Base-by-base conservation (phyloP, 805 yeast genomes). In the Monosporozyma yasuniensis region DNA sequence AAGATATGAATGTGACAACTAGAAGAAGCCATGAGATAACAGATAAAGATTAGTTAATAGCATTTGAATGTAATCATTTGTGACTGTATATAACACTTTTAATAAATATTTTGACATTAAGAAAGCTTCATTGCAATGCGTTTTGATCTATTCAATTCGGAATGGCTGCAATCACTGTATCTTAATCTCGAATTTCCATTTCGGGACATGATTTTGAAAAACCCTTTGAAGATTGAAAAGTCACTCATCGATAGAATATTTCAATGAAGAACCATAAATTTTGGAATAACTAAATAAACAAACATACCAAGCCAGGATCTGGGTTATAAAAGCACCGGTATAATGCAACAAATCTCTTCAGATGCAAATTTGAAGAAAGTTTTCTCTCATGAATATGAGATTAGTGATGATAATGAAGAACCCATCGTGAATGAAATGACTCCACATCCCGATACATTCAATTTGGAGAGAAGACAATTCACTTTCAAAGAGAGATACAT, bases 401-500 rank as follows among this genome's bases (percentile, higher is more conserved):
- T 3, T 16, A 18, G 11, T 9, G 32, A 28, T 5, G 27, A 25
- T 14, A 23, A 19, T 23, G 11, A 25, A 6, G 14, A 18, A 25
- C 11, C 34, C 9, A 12, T 14, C 22, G 10, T 25, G 9, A 21
- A 42, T n/a, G 38, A n/a, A 35, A 30, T 30, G 34, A 30, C 34
- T 30, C 34, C 34, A 30, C 12, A 4, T 30, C 38, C 38, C 9
- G n/a, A 6, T 7, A 35, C 38, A 14, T 25, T 25, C 27, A 22
- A 25, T 28, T 21, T 43, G 21, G 34, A 43, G 12, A 28, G 46
- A 11, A 16, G 30, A n/a, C n/a, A 11, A 16, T 32, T 21, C 35
- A 43, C 32, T n/a, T 51, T 42, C 44, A 55, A 42, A 25, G 54
- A 52, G 32, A 58, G 55, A 39, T 59, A 56, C 48, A 42, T 56